Evolutionary conservation across 2,329 filamentous ascomycete genomes (phyloP).

Genomic region (Scytalidium lignicola): DNA sequence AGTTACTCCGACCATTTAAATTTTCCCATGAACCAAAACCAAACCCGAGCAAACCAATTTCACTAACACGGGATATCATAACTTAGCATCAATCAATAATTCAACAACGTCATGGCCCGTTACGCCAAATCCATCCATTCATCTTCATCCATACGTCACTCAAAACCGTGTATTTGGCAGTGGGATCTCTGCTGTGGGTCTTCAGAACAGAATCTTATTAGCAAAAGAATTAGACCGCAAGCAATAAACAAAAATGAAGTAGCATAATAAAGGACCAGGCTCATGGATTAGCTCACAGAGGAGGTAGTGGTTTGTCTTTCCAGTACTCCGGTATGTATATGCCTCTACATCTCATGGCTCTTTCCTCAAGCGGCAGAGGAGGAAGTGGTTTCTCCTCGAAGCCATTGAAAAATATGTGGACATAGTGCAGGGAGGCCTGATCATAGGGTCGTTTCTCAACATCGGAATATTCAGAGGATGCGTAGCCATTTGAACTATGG

Average conservation of each 20-base stretch:
- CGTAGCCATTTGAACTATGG: not conserved
- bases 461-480: not conserved
- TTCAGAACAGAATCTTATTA: too few relatives aligned
- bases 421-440: not conserved
- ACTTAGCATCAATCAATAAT: too few relatives aligned
- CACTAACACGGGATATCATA: too few relatives aligned
- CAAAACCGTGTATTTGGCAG: too few relatives aligned
- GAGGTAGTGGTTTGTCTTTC: slow-evolving; percentile 10
- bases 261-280: too few relatives aligned
- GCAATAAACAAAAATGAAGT: too few relatives aligned
- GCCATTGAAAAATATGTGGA: slow-evolving; percentile 5
- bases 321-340: slow-evolving; percentile 1
- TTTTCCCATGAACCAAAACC: too few relatives aligned
- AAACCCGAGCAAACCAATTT: not conserved
- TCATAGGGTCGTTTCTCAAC: not conserved
- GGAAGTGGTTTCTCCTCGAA: slow-evolving; percentile 9
- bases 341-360: slow-evolving; percentile 7
- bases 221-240: too few relatives aligned
- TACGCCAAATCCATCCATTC: too few relatives aligned
- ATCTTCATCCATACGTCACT: too few relatives aligned
- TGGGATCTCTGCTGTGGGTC: too few relatives aligned
- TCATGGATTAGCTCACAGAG: not conserved
- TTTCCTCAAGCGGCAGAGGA: slow-evolving; percentile 2
- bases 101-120: too few relatives aligned
- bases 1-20: not conserved